Evolutionary conservation across 179 eudicot genomes (phyloP), one percentile per base, ranked within the genome.

Genomic region (Heliamphora pulchella): DNA sequence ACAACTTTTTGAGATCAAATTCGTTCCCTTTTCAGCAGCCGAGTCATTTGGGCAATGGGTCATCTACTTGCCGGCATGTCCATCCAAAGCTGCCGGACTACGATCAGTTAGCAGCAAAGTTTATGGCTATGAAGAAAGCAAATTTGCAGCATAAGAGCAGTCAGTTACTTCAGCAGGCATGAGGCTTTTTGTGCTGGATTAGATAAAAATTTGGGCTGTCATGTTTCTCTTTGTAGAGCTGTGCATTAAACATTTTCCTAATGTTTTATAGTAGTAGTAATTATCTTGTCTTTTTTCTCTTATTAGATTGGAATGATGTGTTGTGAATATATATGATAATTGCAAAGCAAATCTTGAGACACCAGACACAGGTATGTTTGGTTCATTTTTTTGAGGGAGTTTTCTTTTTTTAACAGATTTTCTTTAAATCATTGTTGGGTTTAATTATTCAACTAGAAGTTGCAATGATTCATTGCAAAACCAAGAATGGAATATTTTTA

Each of bases 71-170:
- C 5, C 76, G 81, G 0, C 89, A 91, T 86, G 91, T 93, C 17
- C 98, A 94, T 82, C 98, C 98, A 31, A 93, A 90, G 82, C 80
- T 94, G 74, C 98, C 98, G 0, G 97, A 94, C 81, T 93, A 91
- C 73, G 94, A 94, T 85, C 89, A 91, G 71, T 81, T 94, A 69
- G 90, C 83, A 70, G 87, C 87, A 1, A 86, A 80, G 71, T 94
- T 94, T 78, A 85, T 39, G 74, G 94, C 88, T 75, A 88, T 93
- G 13, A 93, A 91, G 92, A 88, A 86, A 81, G 85, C 71, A 55
- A 65, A 87, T 70, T 80, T 78, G 80, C 86, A 72, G 58, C 67
- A 48, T 44, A 82, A 80, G 84, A 61, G 63, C 61, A 8, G 65
- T 46, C 51, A 39, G 75, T 44, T 20, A 65, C 43, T 74, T 74